Conservation (phyloP, 1,284 basidiomycete species). For the Mixia osmundae region DNA sequence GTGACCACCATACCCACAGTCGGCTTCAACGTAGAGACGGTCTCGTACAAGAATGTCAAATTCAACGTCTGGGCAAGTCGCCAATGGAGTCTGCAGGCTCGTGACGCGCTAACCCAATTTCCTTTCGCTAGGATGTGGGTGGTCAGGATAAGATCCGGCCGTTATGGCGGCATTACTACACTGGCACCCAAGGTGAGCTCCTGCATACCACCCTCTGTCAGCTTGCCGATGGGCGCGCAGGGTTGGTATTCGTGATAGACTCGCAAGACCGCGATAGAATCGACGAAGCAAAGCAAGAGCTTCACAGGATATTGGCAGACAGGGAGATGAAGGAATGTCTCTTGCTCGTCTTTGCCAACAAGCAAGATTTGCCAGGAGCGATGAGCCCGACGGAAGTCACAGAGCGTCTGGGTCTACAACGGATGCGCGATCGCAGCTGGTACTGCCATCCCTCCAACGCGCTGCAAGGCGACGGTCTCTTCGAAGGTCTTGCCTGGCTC, state of each 20-base stretch:
- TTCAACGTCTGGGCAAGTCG: constrained; percentile 21
- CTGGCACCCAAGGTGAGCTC: constrained; percentile 34
- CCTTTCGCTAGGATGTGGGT: constrained; percentile 22
- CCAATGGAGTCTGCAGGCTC: neutral
- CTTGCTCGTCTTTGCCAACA: constrained; percentile 94
- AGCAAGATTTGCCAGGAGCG: constrained; percentile 93
- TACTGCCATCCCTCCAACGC: constrained; percentile 29
- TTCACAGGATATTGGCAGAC: constrained; percentile 90
- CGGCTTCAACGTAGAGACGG: constrained; percentile 27
- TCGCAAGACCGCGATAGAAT: constrained; percentile 73
- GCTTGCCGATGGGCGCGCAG: too few species aligned
- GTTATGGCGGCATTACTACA: constrained; percentile 84
- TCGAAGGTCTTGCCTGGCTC: constrained; percentile 79
- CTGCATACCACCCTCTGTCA: too few species aligned
- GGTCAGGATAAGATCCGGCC: constrained; percentile 28
- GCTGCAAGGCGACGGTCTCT: constrained; percentile 54
- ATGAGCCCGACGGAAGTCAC: constrained; percentile 99
- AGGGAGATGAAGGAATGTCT: constrained; percentile 96
- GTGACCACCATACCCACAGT: constrained; percentile 32
- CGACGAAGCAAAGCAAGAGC: constrained; percentile 85
- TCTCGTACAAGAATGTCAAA: constrained; percentile 26
- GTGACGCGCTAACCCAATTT: neutral
- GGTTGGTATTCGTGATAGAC: constrained; percentile 40
- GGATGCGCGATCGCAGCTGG: constrained; percentile 94
- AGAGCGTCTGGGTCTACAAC: constrained; percentile 81